Evolutionary conservation across 805 yeast species (phyloP), one percentile per base, ranked within the genome.

Genomic region (Ogataea ganodermae): DNA sequence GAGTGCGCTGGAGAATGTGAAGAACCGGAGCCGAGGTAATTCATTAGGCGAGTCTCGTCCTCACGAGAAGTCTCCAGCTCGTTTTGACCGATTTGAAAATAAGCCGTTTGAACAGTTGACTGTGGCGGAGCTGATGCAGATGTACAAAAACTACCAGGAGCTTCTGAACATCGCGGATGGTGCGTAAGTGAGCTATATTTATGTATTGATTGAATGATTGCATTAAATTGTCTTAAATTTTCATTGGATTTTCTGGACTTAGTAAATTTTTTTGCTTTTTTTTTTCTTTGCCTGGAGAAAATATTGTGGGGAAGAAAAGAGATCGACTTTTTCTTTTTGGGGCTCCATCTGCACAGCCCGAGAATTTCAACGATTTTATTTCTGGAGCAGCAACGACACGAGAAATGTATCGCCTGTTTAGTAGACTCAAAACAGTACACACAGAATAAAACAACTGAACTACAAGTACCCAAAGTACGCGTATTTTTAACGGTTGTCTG

Each of bases 1-100:
- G 40, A 62, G 49, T 44, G 71, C 70, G 1, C 51, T 67, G 37
- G 69, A 64, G 14, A 64, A 56, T 35, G 68, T 57, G 3, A 61
- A 60, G 39, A 62, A 58, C 31, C 49, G 69, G 33, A 65, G 68
- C 40, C 44, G 70, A 12, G 68, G 66, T 6, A 64, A 45, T 21
- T 53, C 57, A 6, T 13, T 56, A 20, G 48, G 53, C 8, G 54
- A 53, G 22, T 18, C 17, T n/a, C 33, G 33, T 4, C 18, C 33
- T 6, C 13, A 9, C 18, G 33, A 30, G 5, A 30, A 30, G 16
- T 6, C 17, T 30, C 8, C 24, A 6, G 33, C 33, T n/a, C 16
- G 33, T 12, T 44, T 56, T 13, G 52, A 52, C 10, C 50, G 52
- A 36, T 61, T 60, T 46, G 58, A 53, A 20, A 45, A 44, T 23